A percentile compares a stretch with the other conserved stretches of the same genome.
phyloP scores from a whole-genome alignment of 257 asterid species.

The Schizonepeta tenuifolia region DNA sequence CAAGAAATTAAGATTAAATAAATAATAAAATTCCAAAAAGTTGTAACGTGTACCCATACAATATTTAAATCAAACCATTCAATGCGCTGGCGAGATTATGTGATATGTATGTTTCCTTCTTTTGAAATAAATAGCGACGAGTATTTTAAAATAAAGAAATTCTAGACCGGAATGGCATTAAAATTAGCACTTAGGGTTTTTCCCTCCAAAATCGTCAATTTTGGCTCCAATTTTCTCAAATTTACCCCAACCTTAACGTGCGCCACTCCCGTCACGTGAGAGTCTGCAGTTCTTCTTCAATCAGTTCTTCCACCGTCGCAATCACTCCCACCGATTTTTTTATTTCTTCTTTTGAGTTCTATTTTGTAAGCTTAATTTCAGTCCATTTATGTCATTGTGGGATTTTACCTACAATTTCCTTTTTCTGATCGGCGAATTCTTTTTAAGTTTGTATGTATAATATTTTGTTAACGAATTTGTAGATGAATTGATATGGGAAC shows the following conservation, averaged over 20 bases:
- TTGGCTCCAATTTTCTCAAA: conserved; percentile 40
- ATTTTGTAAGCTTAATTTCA: neutral
- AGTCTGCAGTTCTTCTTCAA: neutral
- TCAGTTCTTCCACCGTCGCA: conserved; percentile 15
- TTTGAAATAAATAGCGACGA: too few relatives aligned
- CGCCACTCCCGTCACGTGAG: conserved; percentile 4
- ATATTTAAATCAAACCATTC: too few relatives aligned
- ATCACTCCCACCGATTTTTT: conserved; percentile 15
- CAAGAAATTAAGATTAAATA: too few relatives aligned
- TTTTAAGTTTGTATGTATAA: neutral
- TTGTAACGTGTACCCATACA: too few relatives aligned
- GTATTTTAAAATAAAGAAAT: too few relatives aligned
- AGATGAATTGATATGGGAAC: conserved; percentile 51
- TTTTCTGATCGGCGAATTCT: neutral
- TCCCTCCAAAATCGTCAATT: conserved; percentile 59
- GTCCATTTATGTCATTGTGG: neutral
- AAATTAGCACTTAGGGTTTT: conserved; percentile 28
- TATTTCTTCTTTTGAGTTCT: neutral
- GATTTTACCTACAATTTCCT: conserved; percentile 1
- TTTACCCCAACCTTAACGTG: conserved; percentile 15
- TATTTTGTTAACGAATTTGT: neutral
- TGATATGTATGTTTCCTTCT: too few relatives aligned
- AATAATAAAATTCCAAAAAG: too few relatives aligned
- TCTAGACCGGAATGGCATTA: too few relatives aligned
- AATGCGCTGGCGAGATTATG: too few relatives aligned